These are phyloP conservation scores for Aureobasidium sp. DNA, from an alignment of 2,329 filamentous ascomycete species.

Conservation along the genomic window DNA sequence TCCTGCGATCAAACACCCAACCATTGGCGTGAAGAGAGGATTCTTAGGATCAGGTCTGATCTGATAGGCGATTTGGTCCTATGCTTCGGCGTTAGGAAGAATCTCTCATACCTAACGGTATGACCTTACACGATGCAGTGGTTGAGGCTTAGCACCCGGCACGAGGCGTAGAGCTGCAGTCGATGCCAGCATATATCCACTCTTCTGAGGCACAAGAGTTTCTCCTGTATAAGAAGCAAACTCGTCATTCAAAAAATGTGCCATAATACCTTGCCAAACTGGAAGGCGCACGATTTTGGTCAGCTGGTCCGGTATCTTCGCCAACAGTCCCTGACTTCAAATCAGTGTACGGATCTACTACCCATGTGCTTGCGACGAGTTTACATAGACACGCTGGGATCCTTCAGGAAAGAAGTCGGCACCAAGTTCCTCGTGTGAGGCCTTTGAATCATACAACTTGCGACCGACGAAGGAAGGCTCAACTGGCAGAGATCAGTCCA, in stretches of 20 bases:
- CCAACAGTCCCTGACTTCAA: neutral
- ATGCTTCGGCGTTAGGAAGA: neutral
- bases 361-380: neutral
- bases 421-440: neutral
- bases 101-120: neutral
- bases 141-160: neutral
- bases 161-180: neutral
- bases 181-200: neutral
- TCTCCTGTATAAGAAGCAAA: slow-evolving; percentile 5
- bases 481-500: neutral
- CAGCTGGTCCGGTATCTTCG: neutral
- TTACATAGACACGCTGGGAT: neutral
- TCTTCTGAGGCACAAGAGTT: neutral
- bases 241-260: neutral
- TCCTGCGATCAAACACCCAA: neutral
- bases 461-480: neutral
- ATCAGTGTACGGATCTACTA: neutral
- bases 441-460: neutral
- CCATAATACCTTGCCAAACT: neutral
- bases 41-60: neutral
- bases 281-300: neutral
- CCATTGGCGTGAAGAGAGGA: slow-evolving; percentile 1
- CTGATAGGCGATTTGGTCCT: slow-evolving; percentile 4
- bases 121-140: neutral
- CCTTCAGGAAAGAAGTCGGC: slow-evolving; percentile 5